Evolutionary conservation across 1,139 yeast genomes (phyloP).

Genomic region (Taphrina confusa): DNA sequence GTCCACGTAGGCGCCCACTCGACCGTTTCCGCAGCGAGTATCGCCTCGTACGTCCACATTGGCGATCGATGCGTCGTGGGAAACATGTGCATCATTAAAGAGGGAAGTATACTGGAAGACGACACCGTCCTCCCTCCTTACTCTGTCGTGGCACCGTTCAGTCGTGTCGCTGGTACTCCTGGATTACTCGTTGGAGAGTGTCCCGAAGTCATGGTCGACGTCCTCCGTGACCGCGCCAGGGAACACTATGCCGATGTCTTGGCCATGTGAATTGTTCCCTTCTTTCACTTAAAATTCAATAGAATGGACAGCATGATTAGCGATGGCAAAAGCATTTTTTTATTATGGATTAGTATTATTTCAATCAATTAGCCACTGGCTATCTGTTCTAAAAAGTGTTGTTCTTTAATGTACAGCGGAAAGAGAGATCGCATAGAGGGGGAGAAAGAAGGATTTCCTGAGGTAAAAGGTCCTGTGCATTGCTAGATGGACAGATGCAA

Average conservation of each 20-base stretch:
- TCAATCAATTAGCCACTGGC: too few relatives aligned
- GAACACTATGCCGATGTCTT: slow-evolving; percentile 21
- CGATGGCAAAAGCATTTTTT: too few relatives aligned
- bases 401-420: too few relatives aligned
- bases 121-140: slow-evolving; percentile 58
- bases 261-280: neutral
- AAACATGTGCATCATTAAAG: slow-evolving; percentile 58
- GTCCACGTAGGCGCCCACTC: slow-evolving; percentile 56
- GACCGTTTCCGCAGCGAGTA: slow-evolving; percentile 49
- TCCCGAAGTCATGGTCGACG: slow-evolving; percentile 48
- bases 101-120: slow-evolving; percentile 59
- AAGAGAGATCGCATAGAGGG: too few relatives aligned
- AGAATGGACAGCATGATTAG: too few relatives aligned
- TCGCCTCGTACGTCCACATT: slow-evolving; percentile 54
- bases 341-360: too few relatives aligned
- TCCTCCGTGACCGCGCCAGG: slow-evolving; percentile 45
- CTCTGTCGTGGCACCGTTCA: slow-evolving; percentile 62
- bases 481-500: too few relatives aligned
- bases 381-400: too few relatives aligned
- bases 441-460: too few relatives aligned
- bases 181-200: slow-evolving; percentile 42
- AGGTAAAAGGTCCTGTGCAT: too few relatives aligned
- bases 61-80: slow-evolving; percentile 61
- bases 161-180: slow-evolving; percentile 49
- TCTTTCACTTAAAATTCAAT: too few relatives aligned